Percentiles rank a stretch among this genome's conserved stretches.
Evolutionary conservation across 257 asterid species (phyloP).

Genomic region (Coffea eugenioides): DNA sequence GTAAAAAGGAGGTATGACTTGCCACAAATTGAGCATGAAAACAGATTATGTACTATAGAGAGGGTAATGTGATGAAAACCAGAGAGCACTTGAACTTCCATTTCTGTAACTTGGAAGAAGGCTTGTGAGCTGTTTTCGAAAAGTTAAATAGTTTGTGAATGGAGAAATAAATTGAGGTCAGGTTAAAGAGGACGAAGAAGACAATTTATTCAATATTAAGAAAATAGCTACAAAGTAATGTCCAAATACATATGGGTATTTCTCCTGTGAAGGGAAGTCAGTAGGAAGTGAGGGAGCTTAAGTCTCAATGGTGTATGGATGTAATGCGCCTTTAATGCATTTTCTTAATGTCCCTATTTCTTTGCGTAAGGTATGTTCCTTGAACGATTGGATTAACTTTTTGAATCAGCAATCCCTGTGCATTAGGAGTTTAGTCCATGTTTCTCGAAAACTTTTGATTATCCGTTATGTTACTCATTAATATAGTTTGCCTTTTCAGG

Average conservation of each 20-base stretch:
- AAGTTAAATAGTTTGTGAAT: background rate
- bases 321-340: background rate
- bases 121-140: background rate
- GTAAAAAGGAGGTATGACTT: background rate
- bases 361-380: background rate
- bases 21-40: background rate
- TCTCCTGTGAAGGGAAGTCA: background rate
- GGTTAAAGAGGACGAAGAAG: background rate
- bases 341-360: background rate
- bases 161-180: background rate
- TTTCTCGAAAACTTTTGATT: background rate
- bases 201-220: background rate
- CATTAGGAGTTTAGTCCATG: background rate
- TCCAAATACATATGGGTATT: background rate
- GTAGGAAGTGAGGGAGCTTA: background rate
- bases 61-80: background rate
- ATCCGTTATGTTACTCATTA: constrained; percentile 13
- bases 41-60: background rate
- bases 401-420: background rate
- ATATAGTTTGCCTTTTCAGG: constrained; percentile 45
- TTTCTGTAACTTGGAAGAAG: too few relatives aligned
- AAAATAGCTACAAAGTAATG: background rate
- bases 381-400: background rate
- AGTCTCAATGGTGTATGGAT: background rate
- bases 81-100: background rate